Evolutionary conservation across 352 stramenopile genomes (phyloP), one percentile per base, ranked within the genome.

Genomic region (Phytophthora pisi): DNA sequence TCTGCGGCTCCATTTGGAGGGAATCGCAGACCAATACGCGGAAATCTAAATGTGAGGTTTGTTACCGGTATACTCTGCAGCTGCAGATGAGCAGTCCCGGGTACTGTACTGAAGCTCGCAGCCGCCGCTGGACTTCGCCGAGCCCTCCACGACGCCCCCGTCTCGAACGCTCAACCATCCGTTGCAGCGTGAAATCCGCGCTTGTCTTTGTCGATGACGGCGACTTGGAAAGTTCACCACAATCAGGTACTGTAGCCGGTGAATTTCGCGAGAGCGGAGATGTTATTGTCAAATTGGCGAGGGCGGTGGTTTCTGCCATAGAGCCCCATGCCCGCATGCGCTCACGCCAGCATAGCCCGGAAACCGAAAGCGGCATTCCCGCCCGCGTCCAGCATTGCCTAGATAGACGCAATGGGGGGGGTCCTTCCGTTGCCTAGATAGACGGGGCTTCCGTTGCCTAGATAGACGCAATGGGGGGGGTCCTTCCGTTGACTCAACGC

Each of bases 201-300:
- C 26, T 20, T 46, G 42, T 61, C 40, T 66, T 42, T 61, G 50
- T 16, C 46, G 51, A 60, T 66, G 49, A 66, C 36, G 58, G 13
- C 16, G 15, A 11, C 16, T 53, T 61, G 55, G 42, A 53, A 36
- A 61, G 54, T 36, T 26, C 57, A 31, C 51, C 31, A 49, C 57
- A 57, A 64, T 61, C 54, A 51, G 9, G 4, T n/a, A n/a, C n/a
- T n/a, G n/a, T 10, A 15, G 43, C 20, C 9, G 45, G 18, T 28
- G 16, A 47, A 5, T 47, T 47, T 47, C 8, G 40, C 40, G 40
- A 23, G 5, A 18, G n/a, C 40, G n/a, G 6, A 47, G 45, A n/a
- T 43, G 4, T 6, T 43, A n/a, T 43, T 43, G 36, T 43, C 13
- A 43, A 43, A 43, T n/a, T 43, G 13, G 36, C 36, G 11, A 4